A percentile compares a stretch with the other conserved stretches of the same genome.
phyloP scores from a whole-genome alignment of 2,329 filamentous ascomycete genomes.

The Cytospora piceicola region DNA sequence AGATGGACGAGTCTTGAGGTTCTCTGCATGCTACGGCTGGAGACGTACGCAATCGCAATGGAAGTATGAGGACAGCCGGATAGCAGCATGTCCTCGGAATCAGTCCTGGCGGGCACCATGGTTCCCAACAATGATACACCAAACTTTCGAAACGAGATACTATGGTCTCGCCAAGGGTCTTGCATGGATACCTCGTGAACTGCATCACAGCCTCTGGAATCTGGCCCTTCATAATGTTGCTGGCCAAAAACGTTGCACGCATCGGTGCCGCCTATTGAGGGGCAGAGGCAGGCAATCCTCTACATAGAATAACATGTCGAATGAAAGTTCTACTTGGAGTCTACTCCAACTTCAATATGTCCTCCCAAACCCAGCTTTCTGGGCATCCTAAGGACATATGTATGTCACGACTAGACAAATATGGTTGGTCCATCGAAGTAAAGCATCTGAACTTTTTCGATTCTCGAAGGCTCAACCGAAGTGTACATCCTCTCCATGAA shows the following conservation, averaged over 20 bases:
- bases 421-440: neutral
- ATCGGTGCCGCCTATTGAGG: neutral
- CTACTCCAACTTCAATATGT: neutral
- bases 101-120: neutral
- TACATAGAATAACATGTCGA: neutral
- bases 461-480: neutral
- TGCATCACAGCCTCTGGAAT: neutral
- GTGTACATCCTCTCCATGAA: neutral
- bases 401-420: neutral
- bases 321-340: neutral
- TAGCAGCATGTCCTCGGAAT: neutral
- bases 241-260: neutral
- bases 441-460: neutral
- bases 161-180: neutral
- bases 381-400: neutral
- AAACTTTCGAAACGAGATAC: neutral
- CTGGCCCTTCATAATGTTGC: neutral
- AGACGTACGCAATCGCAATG: neutral
- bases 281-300: neutral
- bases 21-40: neutral
- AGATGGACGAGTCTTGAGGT: slow-evolving; percentile 50
- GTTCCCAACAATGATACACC: neutral
- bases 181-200: neutral
- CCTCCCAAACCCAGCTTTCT: neutral
- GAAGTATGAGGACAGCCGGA: neutral